Evolutionary conservation across 164 flowering plant species (phyloP).

Genomic region (Malania oleifera): DNA sequence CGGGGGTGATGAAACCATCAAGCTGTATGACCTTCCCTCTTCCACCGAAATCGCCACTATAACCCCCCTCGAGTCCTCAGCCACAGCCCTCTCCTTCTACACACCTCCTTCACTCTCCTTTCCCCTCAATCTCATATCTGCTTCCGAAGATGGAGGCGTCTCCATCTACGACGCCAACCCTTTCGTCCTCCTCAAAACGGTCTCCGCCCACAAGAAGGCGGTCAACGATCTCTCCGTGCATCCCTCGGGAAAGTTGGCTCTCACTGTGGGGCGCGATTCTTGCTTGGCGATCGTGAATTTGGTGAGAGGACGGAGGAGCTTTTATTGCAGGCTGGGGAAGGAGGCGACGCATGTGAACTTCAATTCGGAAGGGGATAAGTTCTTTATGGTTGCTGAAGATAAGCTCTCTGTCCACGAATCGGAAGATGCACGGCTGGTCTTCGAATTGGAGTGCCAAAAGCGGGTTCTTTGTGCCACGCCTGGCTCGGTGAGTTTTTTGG

Average conservation of each 20-base stretch:
- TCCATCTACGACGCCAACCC: conserved; percentile 79
- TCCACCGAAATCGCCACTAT: not conserved
- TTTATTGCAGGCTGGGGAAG: conserved; percentile 51
- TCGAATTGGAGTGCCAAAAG: conserved; percentile 51
- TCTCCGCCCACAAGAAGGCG: conserved; percentile 49
- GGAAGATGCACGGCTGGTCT: conserved; percentile 66
- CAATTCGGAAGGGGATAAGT: conserved; percentile 49
- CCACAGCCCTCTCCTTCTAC: not conserved
- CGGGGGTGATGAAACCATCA: not conserved
- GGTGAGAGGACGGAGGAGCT: conserved; percentile 84
- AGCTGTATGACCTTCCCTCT: not conserved
- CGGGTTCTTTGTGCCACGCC: conserved; percentile 62
- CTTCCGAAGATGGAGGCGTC: conserved; percentile 17
- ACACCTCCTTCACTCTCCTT: not conserved
- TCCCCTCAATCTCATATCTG: not conserved
- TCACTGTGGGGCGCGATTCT: conserved; percentile 71
- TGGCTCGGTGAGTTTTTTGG: conserved; percentile 41
- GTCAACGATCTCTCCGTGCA: conserved; percentile 65
- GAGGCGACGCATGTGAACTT: conserved; percentile 64
- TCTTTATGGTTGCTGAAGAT: conserved; percentile 62
- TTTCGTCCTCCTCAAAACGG: conserved; percentile 60
- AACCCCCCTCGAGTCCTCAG: not conserved
- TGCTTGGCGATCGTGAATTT: conserved; percentile 78
- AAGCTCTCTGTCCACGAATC: conserved; percentile 67
- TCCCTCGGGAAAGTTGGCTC: conserved; percentile 64